phyloP scores from a whole-genome alignment of 2,329 filamentous ascomycete genomes.

The Penicillium nordicum region DNA sequence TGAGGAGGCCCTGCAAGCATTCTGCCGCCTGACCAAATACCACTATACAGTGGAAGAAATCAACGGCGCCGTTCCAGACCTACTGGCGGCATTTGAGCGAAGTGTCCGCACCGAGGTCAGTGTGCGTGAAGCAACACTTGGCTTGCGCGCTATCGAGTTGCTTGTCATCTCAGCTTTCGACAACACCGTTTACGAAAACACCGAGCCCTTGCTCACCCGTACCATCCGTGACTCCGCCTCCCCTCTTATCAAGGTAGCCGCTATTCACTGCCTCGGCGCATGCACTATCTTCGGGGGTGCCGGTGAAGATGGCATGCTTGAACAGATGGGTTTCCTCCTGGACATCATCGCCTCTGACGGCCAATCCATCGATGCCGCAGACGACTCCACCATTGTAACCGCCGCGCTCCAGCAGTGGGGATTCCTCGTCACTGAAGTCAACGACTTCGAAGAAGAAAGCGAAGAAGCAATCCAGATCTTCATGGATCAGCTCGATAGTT shows the following conservation, averaged over 20 bases:
- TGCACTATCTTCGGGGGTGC: slow-evolving; percentile 74
- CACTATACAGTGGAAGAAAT: slow-evolving; percentile 65
- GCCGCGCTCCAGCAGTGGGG: slow-evolving; percentile 77
- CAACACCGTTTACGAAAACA: slow-evolving; percentile 63
- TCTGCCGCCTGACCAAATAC: slow-evolving; percentile 63
- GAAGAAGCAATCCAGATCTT: slow-evolving; percentile 74
- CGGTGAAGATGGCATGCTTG: slow-evolving; percentile 62
- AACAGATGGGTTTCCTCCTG: slow-evolving; percentile 70
- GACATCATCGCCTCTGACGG: slow-evolving; percentile 80
- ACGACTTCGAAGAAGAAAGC: slow-evolving; percentile 68
- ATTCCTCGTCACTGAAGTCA: slow-evolving; percentile 72
- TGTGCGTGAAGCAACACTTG: slow-evolving; percentile 65
- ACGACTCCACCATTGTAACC: slow-evolving; percentile 67
- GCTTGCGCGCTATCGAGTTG: slow-evolving; percentile 68
- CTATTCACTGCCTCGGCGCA: slow-evolving; percentile 71
- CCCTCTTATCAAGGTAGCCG: slow-evolving; percentile 61
- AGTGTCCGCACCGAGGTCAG: slow-evolving; percentile 67
- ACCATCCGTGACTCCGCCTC: slow-evolving; percentile 66
- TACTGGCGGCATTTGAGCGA: slow-evolving; percentile 64
- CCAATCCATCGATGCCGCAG: slow-evolving; percentile 64
- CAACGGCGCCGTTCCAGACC: slow-evolving; percentile 56
- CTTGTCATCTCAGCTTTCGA: slow-evolving; percentile 66
- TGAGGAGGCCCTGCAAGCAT: slow-evolving; percentile 61
- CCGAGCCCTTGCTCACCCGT: slow-evolving; percentile 57
- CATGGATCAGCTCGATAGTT: slow-evolving; percentile 78